These are phyloP conservation scores for Colletotrichum tamarilloi DNA, from an alignment of 2,329 filamentous ascomycete genomes.

Conservation along the genomic window DNA sequence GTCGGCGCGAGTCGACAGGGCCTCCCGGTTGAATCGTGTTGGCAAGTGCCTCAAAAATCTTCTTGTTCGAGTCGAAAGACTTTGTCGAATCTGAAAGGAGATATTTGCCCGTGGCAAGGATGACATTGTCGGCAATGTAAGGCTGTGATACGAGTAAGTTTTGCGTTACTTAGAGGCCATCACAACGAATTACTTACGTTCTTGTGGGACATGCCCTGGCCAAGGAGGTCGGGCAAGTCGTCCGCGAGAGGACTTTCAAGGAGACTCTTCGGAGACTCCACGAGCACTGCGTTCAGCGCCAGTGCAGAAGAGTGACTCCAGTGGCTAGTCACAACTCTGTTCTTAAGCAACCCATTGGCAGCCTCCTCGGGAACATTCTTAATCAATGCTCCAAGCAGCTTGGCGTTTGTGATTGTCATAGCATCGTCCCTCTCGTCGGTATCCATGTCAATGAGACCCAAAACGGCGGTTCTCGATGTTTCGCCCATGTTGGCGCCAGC, in stretches of 20 bases:
- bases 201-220: slow-evolving; percentile 81
- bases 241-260: slow-evolving; percentile 74
- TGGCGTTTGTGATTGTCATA: slow-evolving; percentile 91
- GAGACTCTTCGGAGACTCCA: slow-evolving; percentile 80
- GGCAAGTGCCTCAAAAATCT: slow-evolving; percentile 83
- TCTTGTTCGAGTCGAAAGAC: slow-evolving; percentile 80
- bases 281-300: slow-evolving; percentile 87
- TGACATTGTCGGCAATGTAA: slow-evolving; percentile 89
- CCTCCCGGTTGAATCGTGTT: slow-evolving; percentile 80
- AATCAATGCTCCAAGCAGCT: slow-evolving; percentile 88
- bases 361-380: slow-evolving; percentile 83
- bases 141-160: slow-evolving; percentile 58
- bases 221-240: slow-evolving; percentile 81
- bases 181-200: slow-evolving; percentile 65
- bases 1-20: slow-evolving; percentile 83
- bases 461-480: slow-evolving; percentile 83
- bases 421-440: slow-evolving; percentile 77
- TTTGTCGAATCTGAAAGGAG: slow-evolving; percentile 77
- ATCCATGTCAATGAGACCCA: slow-evolving; percentile 89
- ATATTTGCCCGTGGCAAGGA: slow-evolving; percentile 92
- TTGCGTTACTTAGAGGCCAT: slow-evolving; percentile 3
- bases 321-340: slow-evolving; percentile 81
- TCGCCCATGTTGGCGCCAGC: slow-evolving; percentile 96
- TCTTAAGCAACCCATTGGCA: slow-evolving; percentile 69
- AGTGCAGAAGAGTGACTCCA: slow-evolving; percentile 84